These are phyloP conservation scores for Pisolithus microcarpus DNA, from an alignment of 768 basidiomycete species.

Conservation along the genomic window DNA sequence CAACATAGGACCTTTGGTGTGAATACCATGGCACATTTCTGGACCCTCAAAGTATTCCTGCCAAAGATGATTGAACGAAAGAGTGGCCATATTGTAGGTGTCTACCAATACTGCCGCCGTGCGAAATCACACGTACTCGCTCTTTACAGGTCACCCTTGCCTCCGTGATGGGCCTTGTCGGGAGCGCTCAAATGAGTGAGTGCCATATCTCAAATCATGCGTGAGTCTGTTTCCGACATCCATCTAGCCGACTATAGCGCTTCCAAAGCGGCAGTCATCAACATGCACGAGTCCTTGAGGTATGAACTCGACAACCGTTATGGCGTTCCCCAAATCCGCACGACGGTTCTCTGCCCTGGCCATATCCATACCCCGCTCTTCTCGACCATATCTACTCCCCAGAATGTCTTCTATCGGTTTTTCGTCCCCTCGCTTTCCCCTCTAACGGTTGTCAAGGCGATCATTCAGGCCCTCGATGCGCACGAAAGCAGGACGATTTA, in stretches of 20 bases:
- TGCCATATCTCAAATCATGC: conserved; percentile 7
- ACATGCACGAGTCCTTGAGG: conserved; percentile 76
- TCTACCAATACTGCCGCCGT: neutral
- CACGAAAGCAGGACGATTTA: conserved; percentile 66
- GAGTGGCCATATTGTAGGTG: conserved; percentile 75
- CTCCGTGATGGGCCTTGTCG: conserved; percentile 66
- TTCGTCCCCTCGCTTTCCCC: conserved; percentile 70
- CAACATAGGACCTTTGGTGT: conserved; percentile 73
- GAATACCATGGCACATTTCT: conserved; percentile 86
- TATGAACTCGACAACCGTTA: conserved; percentile 82
- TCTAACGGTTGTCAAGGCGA: conserved; percentile 66
- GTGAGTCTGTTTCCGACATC: conserved; percentile 6
- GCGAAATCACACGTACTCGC: conserved; percentile 6
- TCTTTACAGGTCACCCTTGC: conserved; percentile 61
- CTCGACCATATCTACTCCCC: conserved; percentile 46
- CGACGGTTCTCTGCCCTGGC: conserved; percentile 78
- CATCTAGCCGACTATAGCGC: conserved; percentile 78
- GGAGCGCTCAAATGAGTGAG: conserved; percentile 72
- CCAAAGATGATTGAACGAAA: conserved; percentile 77
- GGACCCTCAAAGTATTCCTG: conserved; percentile 88
- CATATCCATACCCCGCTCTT: conserved; percentile 79
- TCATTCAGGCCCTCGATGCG: conserved; percentile 77
- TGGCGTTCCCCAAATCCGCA: conserved; percentile 66
- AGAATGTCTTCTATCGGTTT: conserved; percentile 53
- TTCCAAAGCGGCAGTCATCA: conserved; percentile 84